phyloP scores from a whole-genome alignment of 2,329 filamentous ascomycete species.

The Hymenoscyphus fructigenus region DNA sequence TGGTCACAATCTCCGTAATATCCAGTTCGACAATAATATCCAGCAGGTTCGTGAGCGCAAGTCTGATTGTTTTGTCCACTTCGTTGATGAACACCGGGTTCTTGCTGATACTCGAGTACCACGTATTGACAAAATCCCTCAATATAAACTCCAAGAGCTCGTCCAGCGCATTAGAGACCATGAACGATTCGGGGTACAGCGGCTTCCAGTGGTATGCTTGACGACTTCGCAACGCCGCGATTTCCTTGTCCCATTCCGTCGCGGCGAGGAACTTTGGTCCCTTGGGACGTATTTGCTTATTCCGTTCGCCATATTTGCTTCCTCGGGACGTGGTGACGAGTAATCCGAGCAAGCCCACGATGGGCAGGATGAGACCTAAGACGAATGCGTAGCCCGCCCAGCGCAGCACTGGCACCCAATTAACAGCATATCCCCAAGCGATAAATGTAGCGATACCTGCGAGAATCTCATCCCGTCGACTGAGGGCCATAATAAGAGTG shows the following conservation, averaged over 20 bases:
- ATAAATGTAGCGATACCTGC: constrained; percentile 71
- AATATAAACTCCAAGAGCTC: constrained; percentile 73
- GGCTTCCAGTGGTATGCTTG: constrained; percentile 66
- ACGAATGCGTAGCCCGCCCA: constrained; percentile 84
- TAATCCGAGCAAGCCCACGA: constrained; percentile 56
- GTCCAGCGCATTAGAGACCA: constrained; percentile 79
- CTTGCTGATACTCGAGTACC: constrained; percentile 84
- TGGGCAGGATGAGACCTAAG: constrained; percentile 59
- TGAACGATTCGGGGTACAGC: constrained; percentile 73
- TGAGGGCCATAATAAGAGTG: constrained; percentile 60
- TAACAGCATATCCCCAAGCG: constrained; percentile 82
- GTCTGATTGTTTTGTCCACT: constrained; percentile 76
- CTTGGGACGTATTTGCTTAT: constrained; percentile 44
- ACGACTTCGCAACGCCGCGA: constrained; percentile 61
- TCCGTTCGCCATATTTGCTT: constrained; percentile 41
- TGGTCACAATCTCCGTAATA: constrained; percentile 78
- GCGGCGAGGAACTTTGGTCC: constrained; percentile 60
- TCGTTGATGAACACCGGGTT: constrained; percentile 81
- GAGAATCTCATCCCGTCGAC: constrained; percentile 69
- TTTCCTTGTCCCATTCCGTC: constrained; percentile 68
- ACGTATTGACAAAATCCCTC: constrained; percentile 81
- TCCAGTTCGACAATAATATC: constrained; percentile 75
- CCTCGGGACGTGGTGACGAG: constrained; percentile 62
- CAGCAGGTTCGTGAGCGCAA: constrained; percentile 67
- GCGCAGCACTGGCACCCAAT: constrained; percentile 79